Evolutionary conservation across 805 yeast species (phyloP).

Genomic region (Suhomyces sp.): DNA sequence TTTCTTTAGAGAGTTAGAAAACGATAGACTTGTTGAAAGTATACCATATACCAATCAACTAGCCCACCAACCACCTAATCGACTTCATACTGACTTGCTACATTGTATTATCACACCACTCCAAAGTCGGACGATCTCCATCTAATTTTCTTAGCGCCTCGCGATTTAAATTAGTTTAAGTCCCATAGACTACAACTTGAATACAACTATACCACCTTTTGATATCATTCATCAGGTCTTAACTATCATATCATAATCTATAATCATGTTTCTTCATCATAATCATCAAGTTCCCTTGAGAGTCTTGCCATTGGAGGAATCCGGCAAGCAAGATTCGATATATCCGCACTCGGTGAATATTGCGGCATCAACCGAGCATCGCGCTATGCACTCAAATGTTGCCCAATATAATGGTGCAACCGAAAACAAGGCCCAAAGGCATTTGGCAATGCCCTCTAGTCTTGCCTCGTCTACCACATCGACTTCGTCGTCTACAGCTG

Average conservation of each 20-base stretch:
- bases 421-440: not conserved
- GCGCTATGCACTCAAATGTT: not conserved
- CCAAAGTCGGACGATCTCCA: not conserved
- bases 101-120: not conserved
- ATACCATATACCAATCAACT: not conserved
- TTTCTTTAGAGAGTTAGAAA: not conserved
- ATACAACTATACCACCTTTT: too few species aligned
- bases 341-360: not conserved
- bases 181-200: not conserved
- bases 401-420: not conserved
- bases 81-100: not conserved
- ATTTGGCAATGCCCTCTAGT: slow-evolving; percentile 9
- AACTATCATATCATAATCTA: not conserved
- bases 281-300: slow-evolving; percentile 7
- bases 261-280: not conserved
- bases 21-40: not conserved
- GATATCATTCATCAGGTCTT: not conserved
- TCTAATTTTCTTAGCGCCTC: not conserved
- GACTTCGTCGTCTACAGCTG: slow-evolving; percentile 9
- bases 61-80: not conserved
- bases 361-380: not conserved
- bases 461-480: slow-evolving; percentile 5
- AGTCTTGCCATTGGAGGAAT: slow-evolving; percentile 5
- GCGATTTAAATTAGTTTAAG: not conserved
- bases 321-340: slow-evolving; percentile 1